Evolutionary conservation across 2,329 filamentous ascomycete genomes (phyloP).

Genomic region (Fusarium sp.): DNA sequence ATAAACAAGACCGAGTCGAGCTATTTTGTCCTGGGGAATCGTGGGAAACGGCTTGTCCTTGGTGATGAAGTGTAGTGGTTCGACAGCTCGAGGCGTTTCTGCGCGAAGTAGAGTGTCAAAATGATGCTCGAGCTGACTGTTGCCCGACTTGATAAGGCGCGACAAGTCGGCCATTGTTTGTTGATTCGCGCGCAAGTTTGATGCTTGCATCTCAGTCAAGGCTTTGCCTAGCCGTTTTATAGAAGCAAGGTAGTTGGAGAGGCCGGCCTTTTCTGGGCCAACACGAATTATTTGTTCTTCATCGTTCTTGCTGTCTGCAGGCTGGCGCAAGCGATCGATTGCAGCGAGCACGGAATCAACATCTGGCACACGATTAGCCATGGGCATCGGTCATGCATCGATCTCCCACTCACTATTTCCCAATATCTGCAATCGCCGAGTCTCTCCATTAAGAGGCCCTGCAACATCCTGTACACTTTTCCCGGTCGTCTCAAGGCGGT

Average conservation of each 20-base stretch:
- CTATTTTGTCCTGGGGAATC: slow-evolving; percentile 80
- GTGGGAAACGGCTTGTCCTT: slow-evolving; percentile 89
- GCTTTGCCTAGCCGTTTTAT: slow-evolving; percentile 90
- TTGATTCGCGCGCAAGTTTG: slow-evolving; percentile 94
- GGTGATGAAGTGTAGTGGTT: slow-evolving; percentile 92
- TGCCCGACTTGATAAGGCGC: slow-evolving; percentile 81
- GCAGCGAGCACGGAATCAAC: slow-evolving; percentile 87
- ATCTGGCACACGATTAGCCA: slow-evolving; percentile 63
- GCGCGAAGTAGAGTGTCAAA: slow-evolving; percentile 81
- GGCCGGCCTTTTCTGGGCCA: slow-evolving; percentile 85
- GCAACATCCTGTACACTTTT: slow-evolving; percentile 93
- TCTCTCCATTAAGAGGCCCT: slow-evolving; percentile 92
- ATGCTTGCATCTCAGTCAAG: slow-evolving; percentile 84
- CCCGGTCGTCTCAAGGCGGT: slow-evolving; percentile 86
- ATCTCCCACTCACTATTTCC: slow-evolving; percentile 73
- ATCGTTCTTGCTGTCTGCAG: slow-evolving; percentile 90
- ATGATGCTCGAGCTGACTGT: slow-evolving; percentile 84
- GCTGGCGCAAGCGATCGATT: slow-evolving; percentile 89
- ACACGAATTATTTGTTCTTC: slow-evolving; percentile 92
- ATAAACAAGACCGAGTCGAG: slow-evolving; percentile 83
- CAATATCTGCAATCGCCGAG: slow-evolving; percentile 87
- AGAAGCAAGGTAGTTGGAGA: slow-evolving; percentile 88
- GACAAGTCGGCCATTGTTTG: slow-evolving; percentile 86
- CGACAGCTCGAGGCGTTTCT: slow-evolving; percentile 83
- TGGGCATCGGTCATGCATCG: not conserved